phyloP scores from a whole-genome alignment of 2,329 filamentous ascomycete species.

The Chaetomiaceae sp. region DNA sequence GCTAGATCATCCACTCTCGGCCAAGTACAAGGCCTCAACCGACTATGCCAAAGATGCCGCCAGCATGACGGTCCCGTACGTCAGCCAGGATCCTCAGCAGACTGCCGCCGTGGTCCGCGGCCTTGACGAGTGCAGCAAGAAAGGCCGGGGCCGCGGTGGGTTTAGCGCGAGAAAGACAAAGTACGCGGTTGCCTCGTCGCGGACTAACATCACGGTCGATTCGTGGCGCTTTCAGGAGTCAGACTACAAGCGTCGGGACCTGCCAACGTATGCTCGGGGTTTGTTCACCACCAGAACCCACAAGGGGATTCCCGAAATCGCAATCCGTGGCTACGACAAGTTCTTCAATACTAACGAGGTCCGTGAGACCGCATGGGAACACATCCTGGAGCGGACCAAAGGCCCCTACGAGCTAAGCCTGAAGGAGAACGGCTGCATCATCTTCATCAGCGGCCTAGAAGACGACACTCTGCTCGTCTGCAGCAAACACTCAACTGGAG shows the following conservation, averaged over 20 bases:
- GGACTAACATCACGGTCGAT: slow-evolving; percentile 64
- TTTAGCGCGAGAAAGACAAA: slow-evolving; percentile 78
- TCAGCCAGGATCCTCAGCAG: slow-evolving; percentile 64
- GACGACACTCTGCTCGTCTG: slow-evolving; percentile 91
- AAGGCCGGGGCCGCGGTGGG: slow-evolving; percentile 46
- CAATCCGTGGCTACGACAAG: slow-evolving; percentile 90
- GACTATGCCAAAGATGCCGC: slow-evolving; percentile 29
- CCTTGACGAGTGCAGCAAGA: slow-evolving; percentile 56
- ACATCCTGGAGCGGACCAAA: slow-evolving; percentile 68
- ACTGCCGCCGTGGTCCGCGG: slow-evolving; percentile 61
- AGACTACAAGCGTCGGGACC: slow-evolving; percentile 84
- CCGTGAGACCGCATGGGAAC: slow-evolving; percentile 73
- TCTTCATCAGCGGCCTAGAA: slow-evolving; percentile 88
- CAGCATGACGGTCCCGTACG: slow-evolving; percentile 53
- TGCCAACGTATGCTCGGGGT: slow-evolving; percentile 90
- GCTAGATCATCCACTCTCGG: slow-evolving; percentile 8
- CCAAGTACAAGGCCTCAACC: slow-evolving; percentile 25
- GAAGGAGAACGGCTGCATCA: slow-evolving; percentile 99
- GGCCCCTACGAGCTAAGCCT: slow-evolving; percentile 93
- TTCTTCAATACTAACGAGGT: slow-evolving; percentile 96
- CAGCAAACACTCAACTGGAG: slow-evolving; percentile 95
- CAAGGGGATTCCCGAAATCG: slow-evolving; percentile 69
- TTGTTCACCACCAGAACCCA: slow-evolving; percentile 79
- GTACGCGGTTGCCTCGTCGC: slow-evolving; percentile 62
- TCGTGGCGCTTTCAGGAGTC: slow-evolving; percentile 94